Evolutionary conservation across 2,329 filamentous ascomycete genomes (phyloP).

Genomic region (Aspergillus viridinutans): DNA sequence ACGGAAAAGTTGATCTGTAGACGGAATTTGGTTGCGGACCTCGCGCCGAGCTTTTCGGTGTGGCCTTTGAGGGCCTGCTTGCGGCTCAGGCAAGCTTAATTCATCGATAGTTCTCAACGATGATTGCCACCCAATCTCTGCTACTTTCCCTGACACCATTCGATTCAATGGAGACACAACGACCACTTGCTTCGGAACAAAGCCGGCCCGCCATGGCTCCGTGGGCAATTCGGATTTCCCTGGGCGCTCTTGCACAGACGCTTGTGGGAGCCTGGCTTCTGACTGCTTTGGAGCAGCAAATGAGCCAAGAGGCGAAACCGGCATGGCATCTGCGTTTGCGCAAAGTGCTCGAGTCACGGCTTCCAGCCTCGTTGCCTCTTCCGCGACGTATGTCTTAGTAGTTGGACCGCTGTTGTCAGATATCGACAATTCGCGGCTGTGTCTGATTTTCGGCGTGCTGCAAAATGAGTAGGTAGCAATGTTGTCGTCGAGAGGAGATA

Average conservation of each 20-base stretch:
- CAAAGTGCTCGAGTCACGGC: constrained; percentile 12
- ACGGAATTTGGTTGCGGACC: background rate
- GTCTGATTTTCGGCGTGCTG: constrained; percentile 10
- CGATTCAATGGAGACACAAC: constrained; percentile 10
- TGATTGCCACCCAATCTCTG: background rate
- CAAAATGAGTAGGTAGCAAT: constrained; percentile 15
- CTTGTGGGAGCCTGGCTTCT: background rate
- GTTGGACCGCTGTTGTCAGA: constrained; percentile 24
- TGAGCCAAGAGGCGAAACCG: constrained; percentile 1
- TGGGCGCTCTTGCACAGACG: background rate
- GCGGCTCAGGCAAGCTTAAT: background rate
- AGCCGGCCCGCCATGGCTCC: constrained; percentile 6
- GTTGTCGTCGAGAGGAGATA: constrained; percentile 18
- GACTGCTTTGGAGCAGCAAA: background rate
- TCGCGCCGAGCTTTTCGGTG: background rate
- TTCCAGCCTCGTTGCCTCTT: constrained; percentile 8
- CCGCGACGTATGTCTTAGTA: constrained; percentile 20
- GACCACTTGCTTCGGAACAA: constrained; percentile 11
- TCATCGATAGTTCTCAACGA: background rate
- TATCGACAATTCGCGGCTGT: constrained; percentile 25
- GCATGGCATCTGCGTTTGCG: constrained; percentile 6
- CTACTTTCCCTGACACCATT: constrained; percentile 8
- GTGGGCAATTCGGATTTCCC: background rate
- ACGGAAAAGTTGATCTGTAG: constrained; percentile 4
- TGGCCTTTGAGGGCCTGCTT: background rate